Evolutionary conservation across 1,284 basidiomycete genomes (phyloP).

Genomic region (Malassezia arunalokei): DNA sequence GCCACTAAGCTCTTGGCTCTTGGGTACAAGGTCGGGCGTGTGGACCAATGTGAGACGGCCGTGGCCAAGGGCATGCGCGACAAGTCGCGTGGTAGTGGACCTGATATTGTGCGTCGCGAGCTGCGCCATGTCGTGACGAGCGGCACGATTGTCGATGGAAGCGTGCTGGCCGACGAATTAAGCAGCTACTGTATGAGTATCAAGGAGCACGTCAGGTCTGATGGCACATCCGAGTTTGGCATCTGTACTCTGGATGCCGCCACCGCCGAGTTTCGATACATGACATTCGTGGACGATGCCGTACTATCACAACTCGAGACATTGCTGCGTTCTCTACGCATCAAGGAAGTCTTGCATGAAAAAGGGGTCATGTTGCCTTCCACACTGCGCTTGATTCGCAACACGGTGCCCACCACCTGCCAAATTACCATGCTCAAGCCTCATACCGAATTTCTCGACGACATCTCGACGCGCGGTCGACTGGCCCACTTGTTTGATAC

Average conservation of each 20-base stretch:
- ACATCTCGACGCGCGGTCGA: slow-evolving; percentile 23
- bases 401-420: slow-evolving; percentile 28
- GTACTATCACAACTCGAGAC: slow-evolving; percentile 88
- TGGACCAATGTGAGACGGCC: slow-evolving; percentile 92
- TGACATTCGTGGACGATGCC: slow-evolving; percentile 79
- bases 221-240: slow-evolving; percentile 54
- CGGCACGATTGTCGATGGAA: slow-evolving; percentile 85
- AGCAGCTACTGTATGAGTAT: slow-evolving; percentile 88
- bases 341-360: slow-evolving; percentile 82
- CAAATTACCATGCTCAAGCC: slow-evolving; percentile 41
- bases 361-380: slow-evolving; percentile 55
- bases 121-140: slow-evolving; percentile 92
- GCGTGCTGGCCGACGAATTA: slow-evolving; percentile 80
- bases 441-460: slow-evolving; percentile 34
- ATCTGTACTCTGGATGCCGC: slow-evolving; percentile 89
- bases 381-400: slow-evolving; percentile 33
- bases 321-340: slow-evolving; percentile 75
- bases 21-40: slow-evolving; percentile 88
- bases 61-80: slow-evolving; percentile 54
- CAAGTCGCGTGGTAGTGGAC: slow-evolving; percentile 49
- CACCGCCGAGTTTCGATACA: slow-evolving; percentile 88
- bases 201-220: slow-evolving; percentile 50
- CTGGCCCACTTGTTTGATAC: slow-evolving; percentile 28
- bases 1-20: slow-evolving; percentile 49
- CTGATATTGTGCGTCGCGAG: slow-evolving; percentile 55